Evolutionary conservation across 225 moss, liverwort and hornwort genomes (phyloP), one percentile per base, ranked within the genome.

Genomic region (Bryum argenteum): DNA sequence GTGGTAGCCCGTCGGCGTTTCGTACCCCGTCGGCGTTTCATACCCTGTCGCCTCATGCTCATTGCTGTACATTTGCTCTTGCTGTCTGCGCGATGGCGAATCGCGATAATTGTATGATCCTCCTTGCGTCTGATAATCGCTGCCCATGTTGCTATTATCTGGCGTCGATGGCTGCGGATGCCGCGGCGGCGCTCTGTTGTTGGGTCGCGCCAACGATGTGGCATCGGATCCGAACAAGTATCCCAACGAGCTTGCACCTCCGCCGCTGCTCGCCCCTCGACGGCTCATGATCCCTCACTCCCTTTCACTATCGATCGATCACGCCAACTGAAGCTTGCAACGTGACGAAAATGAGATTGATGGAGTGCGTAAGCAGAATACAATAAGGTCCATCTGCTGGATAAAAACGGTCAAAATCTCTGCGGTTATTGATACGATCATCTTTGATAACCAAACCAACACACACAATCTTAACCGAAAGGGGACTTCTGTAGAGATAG

Each of bases 141-240:
- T n/a, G n/a, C 48, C 15, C 6, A 16, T 48, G 17, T 47, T 47
- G 45, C 5, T 33, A 33, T 48, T 15, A 7, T 48, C 48, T 48
- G 48, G 48, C 17, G 17, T 15, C 8, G 48, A 5, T 40, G 71
- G 37, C 5, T 54, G 60, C 15, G 64, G 71, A 21, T 60, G 66
- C 17, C 71, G 74, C 8, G 71, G 71, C 21, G 79, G 82, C 17
- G 79, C 85, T 71, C 79, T 66, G 37, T 79, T 85, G 58, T 79
- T 77, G 15, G 80, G 77, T 6, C 75, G 69, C 11, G 53, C 47
- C 69, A 77, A 17, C 15, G 71, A 23, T 41, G 72, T 71, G 54
- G 63, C 71, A n/a, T 82, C 80, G 38, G 82, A 83, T 65, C 86
- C 82, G 63, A 86, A 86, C 59, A 86, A 64, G 77, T 78, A 86